Evolutionary conservation across 139 green algal genomes (phyloP).

Genomic region (Chara braunii): DNA sequence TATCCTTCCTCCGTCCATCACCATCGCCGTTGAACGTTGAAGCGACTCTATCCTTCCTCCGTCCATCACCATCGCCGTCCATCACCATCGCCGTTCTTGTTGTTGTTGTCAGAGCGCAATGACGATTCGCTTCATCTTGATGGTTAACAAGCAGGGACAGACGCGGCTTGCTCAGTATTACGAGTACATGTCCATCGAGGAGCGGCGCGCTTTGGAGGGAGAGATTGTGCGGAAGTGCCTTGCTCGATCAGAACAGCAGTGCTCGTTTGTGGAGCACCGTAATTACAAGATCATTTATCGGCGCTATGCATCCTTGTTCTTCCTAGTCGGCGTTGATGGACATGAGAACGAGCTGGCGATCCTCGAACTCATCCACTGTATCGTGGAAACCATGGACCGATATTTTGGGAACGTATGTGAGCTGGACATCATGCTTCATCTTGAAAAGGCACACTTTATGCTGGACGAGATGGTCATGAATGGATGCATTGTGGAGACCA

Average conservation of each 20-base stretch:
- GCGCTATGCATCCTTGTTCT: conserved; percentile 93
- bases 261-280: conserved; percentile 90
- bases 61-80: too few relatives aligned
- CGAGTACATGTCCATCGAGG: conserved; percentile 62
- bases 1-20: too few relatives aligned
- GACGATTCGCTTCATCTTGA: conserved; percentile 82
- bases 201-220: conserved; percentile 72
- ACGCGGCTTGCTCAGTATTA: conserved; percentile 96
- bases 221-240: conserved; percentile 96
- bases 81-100: too few relatives aligned
- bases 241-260: conserved; percentile 80
- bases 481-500: conserved; percentile 89
- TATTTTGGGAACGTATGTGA: conserved; percentile 84
- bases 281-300: conserved; percentile 91
- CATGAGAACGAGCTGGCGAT: conserved; percentile 96
- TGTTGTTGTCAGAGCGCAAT: too few relatives aligned
- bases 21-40: too few relatives aligned
- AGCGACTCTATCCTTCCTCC: too few relatives aligned
- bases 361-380: conserved; percentile 91
- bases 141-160: conserved; percentile 99
- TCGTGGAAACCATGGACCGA: conserved; percentile 77
- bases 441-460: conserved; percentile 86
- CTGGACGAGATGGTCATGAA: conserved; percentile 59
- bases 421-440: conserved; percentile 96
- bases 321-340: conserved; percentile 88